Evolutionary conservation across 2,329 filamentous ascomycete genomes (phyloP).

Genomic region (Sclerotinia spermophila): DNA sequence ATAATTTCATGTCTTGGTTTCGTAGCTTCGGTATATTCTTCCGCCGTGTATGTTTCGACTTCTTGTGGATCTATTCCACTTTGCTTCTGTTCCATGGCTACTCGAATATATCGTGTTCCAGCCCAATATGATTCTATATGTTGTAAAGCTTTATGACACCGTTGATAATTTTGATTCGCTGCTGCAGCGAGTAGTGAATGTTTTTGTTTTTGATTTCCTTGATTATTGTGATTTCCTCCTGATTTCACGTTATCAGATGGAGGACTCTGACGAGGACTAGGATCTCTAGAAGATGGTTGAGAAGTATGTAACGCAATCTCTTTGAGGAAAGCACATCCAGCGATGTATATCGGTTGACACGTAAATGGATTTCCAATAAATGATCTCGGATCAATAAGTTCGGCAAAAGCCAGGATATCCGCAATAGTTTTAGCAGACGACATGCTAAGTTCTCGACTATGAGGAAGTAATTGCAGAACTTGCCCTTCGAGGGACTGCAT

Average conservation of each 20-base stretch:
- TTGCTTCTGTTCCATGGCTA: conserved; percentile 80
- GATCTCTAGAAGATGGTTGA: conserved; percentile 58
- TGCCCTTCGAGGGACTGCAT: conserved; percentile 70
- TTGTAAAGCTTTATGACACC: conserved; percentile 79
- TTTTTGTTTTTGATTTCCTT: conserved; percentile 43
- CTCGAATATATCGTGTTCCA: conserved; percentile 81
- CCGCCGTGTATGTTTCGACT: conserved; percentile 56
- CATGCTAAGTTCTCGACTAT: conserved; percentile 65
- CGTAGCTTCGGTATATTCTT: conserved; percentile 70
- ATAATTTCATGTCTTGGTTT: conserved; percentile 48
- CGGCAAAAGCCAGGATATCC: conserved; percentile 81
- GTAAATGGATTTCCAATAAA: conserved; percentile 87
- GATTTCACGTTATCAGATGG: conserved; percentile 15
- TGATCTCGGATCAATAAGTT: conserved; percentile 79
- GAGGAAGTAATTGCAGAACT: conserved; percentile 69
- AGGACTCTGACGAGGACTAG: conserved; percentile 27
- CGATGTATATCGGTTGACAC: conserved; percentile 87
- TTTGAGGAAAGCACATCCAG: conserved; percentile 82
- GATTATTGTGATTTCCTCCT: conserved; percentile 30
- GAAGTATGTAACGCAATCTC: conserved; percentile 71
- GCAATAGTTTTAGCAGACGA: conserved; percentile 76
- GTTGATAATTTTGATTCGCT: conserved; percentile 81
- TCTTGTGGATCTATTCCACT: conserved; percentile 71
- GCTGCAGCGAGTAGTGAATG: conserved; percentile 76
- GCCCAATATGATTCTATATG: conserved; percentile 83